A percentile compares a stretch with the other conserved stretches of the same genome.
These are phyloP conservation scores for Meyerozyma smithsonii DNA, from an alignment of 1,139 yeast genomes.

Conservation along the genomic window DNA sequence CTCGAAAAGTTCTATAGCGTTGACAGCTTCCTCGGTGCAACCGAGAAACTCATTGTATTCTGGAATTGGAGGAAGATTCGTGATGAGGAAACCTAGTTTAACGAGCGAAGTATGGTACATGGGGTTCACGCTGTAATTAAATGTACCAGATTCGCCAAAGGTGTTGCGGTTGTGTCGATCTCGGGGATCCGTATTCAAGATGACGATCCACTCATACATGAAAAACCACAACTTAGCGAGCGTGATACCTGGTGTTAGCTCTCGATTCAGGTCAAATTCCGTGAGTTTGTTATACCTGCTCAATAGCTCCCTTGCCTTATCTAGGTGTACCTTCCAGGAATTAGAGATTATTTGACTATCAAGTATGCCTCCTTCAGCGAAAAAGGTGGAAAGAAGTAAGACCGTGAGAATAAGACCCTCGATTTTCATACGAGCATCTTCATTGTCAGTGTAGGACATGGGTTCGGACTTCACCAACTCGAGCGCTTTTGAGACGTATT, in stretches of 20 bases:
- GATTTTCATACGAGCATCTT: conserved; percentile 12
- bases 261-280: conserved; percentile 6
- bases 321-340: conserved; percentile 14
- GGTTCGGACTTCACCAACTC: conserved; percentile 13
- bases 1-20: conserved; percentile 8
- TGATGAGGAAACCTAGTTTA: conserved; percentile 9
- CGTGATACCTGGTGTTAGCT: conserved; percentile 11
- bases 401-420: conserved; percentile 16
- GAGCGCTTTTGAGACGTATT: conserved; percentile 14
- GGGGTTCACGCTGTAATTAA: conserved; percentile 2
- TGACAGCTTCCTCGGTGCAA: conserved; percentile 9
- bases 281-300: conserved; percentile 11
- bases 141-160: conserved; percentile 8
- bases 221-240: conserved; percentile 13
- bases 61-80: conserved; percentile 7
- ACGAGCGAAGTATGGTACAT: conserved; percentile 4
- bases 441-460: conserved; percentile 11
- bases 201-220: conserved; percentile 12
- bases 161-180: background rate
- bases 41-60: conserved; percentile 11
- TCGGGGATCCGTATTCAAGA: conserved; percentile 5
- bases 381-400: conserved; percentile 13
- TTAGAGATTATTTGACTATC: conserved; percentile 10
- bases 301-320: conserved; percentile 12
- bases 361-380: conserved; percentile 11